A percentile compares a stretch with the other conserved stretches of the same genome.
Evolutionary conservation across 2,329 filamentous ascomycete genomes (phyloP).

Genomic region (Fusarium metavorans): DNA sequence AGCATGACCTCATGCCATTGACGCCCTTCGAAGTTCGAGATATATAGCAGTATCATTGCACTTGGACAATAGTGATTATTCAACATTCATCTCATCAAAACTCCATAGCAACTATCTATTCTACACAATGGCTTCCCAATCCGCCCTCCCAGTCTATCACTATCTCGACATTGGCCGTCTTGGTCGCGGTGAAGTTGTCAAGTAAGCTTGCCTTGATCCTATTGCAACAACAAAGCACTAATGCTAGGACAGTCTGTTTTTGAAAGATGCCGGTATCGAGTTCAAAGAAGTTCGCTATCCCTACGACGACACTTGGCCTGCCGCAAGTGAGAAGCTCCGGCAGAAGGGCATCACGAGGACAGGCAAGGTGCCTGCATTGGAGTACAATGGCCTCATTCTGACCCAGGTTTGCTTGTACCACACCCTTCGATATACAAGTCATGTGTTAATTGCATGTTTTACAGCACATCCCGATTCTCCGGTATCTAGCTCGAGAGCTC

Average conservation of each 20-base stretch:
- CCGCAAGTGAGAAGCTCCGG: conserved; percentile 43
- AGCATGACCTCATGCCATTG: conserved; percentile 4
- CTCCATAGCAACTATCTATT: neutral
- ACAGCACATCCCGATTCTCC: conserved; percentile 24
- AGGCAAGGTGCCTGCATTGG: conserved; percentile 50
- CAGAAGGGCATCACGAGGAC: conserved; percentile 45
- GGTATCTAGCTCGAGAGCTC: conserved; percentile 20
- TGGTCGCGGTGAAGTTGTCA: conserved; percentile 45
- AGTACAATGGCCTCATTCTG: conserved; percentile 50
- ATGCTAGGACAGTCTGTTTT: conserved; percentile 23
- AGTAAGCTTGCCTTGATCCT: conserved; percentile 19
- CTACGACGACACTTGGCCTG: conserved; percentile 22
- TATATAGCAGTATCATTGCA: neutral
- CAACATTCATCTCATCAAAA: neutral
- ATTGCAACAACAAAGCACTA: neutral
- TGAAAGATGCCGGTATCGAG: conserved; percentile 31
- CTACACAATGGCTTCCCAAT: conserved; percentile 3
- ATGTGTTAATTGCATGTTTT: neutral
- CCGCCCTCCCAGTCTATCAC: conserved; percentile 33
- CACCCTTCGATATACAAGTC: accelerated
- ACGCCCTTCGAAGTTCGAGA: neutral
- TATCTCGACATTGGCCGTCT: conserved; percentile 44
- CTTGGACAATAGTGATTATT: neutral
- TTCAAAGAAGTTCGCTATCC: conserved; percentile 35
- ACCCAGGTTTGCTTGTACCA: conserved; percentile 16